These are phyloP conservation scores for Gentiana straminea DNA, from an alignment of 257 asterid genomes.

Conservation along the genomic window DNA sequence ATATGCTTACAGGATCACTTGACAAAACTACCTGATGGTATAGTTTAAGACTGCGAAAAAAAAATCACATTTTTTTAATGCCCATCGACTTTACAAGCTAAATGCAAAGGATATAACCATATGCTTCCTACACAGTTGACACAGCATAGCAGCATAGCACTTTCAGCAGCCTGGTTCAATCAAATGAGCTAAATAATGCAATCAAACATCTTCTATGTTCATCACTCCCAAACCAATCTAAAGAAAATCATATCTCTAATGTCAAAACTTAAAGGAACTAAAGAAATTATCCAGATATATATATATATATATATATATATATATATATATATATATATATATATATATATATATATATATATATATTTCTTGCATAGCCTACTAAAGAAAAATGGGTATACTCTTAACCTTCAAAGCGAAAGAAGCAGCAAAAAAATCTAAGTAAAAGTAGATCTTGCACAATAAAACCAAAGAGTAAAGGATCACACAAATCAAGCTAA, in stretches of 20 bases:
- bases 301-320: too few species aligned
- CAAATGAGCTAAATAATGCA: too few species aligned
- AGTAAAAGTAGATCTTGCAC: conserved; percentile 14
- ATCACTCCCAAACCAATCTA: too few species aligned
- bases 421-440: conserved; percentile 6
- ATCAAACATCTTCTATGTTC: too few species aligned
- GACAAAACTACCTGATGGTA: neutral
- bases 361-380: conserved; percentile 3
- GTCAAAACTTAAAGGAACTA: neutral
- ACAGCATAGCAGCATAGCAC: too few species aligned
- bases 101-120: neutral
- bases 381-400: neutral
- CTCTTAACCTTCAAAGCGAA: neutral
- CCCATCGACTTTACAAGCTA: neutral
- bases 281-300: neutral
- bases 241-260: too few species aligned
- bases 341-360: too few species aligned
- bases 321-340: too few species aligned
- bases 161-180: too few species aligned
- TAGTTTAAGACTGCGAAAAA: neutral
- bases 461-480: neutral
- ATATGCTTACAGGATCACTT: neutral
- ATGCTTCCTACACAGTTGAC: too few species aligned
- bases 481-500: neutral
- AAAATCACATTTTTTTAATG: neutral